Evolutionary conservation across 495 filamentous ascomycete species (phyloP), one percentile per base, ranked within the genome.

Genomic region (Tuber indicum): DNA sequence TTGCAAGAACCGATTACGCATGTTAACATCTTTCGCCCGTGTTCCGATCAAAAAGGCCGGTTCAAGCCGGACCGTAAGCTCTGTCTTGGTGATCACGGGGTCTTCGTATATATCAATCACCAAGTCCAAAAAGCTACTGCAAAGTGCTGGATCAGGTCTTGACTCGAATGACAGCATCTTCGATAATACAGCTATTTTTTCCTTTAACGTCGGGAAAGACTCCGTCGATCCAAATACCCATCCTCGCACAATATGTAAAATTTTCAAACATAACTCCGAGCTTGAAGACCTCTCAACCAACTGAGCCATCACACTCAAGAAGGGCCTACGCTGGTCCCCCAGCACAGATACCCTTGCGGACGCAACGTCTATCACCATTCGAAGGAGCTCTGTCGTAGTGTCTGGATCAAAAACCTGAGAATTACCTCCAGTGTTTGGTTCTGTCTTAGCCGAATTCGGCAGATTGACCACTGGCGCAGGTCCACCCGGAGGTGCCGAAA

Each of bases 21-120:
- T 97, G 72, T 97, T 93, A 26, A 98, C 92, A 84, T 99, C 96
- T 80, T 94, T 92, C 9, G 95, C 96, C 84, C 96, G 86, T 3
- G 94, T 95, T 49, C 96, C 96, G 73, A 99, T 94, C 78, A 99
- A 87, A 88, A 99, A 99, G 21, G 96, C 96, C 84, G 97, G 94
- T 85, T 99, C 96, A 87, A 99, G 89, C 36, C 96, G 89, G 9
- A 99, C 96, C 0, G 96, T 98, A 71, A 99, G 87, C 84, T 99
- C 96, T 0, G 96, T 97, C 71, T 95, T 89, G 1, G 93, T 93
- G 80, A 99, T 95, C 85, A 94, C 96, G 0, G 92, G 92, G 81
- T 98, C 94, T 79, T 99, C 96, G 81, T 99, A 99, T 52, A 99
- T 97, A 62, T 94, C 90, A 78, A 98, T 97, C 32, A 99, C 94